Conservation (phyloP, 441 rosid genomes). For the Populus hybrid region DNA sequence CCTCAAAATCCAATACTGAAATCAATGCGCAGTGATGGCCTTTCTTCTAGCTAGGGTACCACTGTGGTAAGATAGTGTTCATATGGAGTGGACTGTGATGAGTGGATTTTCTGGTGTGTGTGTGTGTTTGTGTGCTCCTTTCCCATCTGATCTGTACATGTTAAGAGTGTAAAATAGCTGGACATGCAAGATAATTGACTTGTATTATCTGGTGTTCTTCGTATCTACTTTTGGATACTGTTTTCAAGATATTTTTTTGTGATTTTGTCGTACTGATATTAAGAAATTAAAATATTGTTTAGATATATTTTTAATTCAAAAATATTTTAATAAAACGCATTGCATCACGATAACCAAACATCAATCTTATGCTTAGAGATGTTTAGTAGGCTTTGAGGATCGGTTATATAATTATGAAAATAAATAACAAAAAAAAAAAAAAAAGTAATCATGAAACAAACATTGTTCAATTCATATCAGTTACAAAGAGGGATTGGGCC, state of each 20-base stretch:
- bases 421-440: not conserved
- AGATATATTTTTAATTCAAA: no score
- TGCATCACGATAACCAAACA: not conserved
- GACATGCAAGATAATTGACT: not conserved
- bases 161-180: not conserved
- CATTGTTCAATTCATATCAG: no score
- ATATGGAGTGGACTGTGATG: not conserved
- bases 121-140: no score
- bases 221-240: no score
- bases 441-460: no score
- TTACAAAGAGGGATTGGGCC: no score
- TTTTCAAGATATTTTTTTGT: no score
- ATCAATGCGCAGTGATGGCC: conserved; percentile 10
- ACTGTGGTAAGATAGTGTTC: not conserved
- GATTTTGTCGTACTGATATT: no score
- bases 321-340: not conserved
- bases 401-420: not conserved
- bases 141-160: not conserved
- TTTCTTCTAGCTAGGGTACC: not conserved
- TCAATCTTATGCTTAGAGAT: not conserved
- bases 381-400: not conserved
- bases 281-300: no score
- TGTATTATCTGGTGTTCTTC: not conserved
- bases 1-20: conserved; percentile 16
- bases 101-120: not conserved